Evolutionary conservation across 306 rosid genomes (phyloP).

Genomic region (Pyrus betulifolia): DNA sequence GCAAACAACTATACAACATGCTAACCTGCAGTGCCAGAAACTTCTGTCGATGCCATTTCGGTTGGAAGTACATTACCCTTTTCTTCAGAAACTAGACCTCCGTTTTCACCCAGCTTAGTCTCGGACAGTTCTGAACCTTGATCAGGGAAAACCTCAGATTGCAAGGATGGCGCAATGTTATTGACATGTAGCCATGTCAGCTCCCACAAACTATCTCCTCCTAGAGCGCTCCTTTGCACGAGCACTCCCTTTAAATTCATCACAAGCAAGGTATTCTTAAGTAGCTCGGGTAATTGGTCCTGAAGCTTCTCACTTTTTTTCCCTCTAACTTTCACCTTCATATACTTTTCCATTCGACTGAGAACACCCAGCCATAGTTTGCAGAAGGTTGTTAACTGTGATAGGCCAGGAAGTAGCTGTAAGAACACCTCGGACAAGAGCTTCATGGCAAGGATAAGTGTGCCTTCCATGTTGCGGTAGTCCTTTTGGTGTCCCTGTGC

Average conservation of each 20-base stretch:
- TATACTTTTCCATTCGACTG: constrained; percentile 82
- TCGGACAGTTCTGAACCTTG: constrained; percentile 50
- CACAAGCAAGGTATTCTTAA: constrained; percentile 65
- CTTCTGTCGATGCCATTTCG: constrained; percentile 32
- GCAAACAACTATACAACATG: constrained; percentile 12
- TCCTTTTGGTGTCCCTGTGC: constrained; percentile 90
- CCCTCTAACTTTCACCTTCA: constrained; percentile 77
- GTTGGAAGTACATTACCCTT: constrained; percentile 26
- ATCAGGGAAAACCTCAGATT: constrained; percentile 79
- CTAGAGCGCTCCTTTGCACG: constrained; percentile 72
- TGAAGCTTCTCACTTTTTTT: constrained; percentile 86
- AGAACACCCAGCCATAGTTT: constrained; percentile 96
- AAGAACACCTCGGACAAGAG: constrained; percentile 83
- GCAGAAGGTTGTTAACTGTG: constrained; percentile 78
- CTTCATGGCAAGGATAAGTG: constrained; percentile 77
- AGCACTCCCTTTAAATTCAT: constrained; percentile 78
- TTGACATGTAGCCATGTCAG: constrained; percentile 92
- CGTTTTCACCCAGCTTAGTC: constrained; percentile 37
- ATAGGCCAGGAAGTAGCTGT: constrained; percentile 63
- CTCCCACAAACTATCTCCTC: constrained; percentile 97
- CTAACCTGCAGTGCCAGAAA: constrained; percentile 43
- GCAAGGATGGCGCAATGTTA: constrained; percentile 72
- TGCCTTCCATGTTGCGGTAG: constrained; percentile 93
- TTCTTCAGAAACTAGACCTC: constrained; percentile 38
- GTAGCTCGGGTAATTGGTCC: constrained; percentile 82